Base-by-base conservation (phyloP, 2,329 filamentous ascomycete genomes). In the Coniochaeta ligniaria region DNA sequence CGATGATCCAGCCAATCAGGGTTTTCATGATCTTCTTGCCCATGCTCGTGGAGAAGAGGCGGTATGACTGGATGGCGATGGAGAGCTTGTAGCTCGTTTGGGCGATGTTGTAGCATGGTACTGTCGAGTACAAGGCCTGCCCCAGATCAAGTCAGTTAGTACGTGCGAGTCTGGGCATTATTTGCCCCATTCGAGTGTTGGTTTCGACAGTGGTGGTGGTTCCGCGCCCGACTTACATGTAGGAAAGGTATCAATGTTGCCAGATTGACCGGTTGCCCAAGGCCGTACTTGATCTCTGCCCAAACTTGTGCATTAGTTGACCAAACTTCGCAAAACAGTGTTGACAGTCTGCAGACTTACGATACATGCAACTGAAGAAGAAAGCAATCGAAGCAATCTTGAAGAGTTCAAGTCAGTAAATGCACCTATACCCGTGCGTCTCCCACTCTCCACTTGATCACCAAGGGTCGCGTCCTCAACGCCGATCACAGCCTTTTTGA, bases 41-140 rank as follows among this genome's bases (percentile, higher is more conserved):
- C 11, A 41, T 61, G 1, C 59, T 59, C 6, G 66, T 67, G 35
- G 64, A 65, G 64, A 71, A 68, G 26, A 71, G 63, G 8, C 69
- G 66, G 47, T 65, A 62, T 60, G 65, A 69, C 58, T 69, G 68
- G 31, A 68, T 62, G 16, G 67, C 64, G 63, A 71, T 70, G 50
- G 68, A 70, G 8, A 71, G 62, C 28, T 71, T 71, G 62, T 65
- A 67, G 36, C 68, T 59, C 11, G 63, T 62, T 45, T 69, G 63
- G 11, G 66, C 59, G 16, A 68, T 43, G 58, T 67, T 68, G 61
- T 71, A 71, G 20, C 65, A 55, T 2, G 65, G 62, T 41, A 70
- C 63, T 2, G 67, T 69, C n/a, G 64, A 63, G 62, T 66, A 71
- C 3, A 70, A 63, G 2, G 63, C 63, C 63, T 41, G 11, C 69